These are phyloP conservation scores for Lepiota venenata DNA, from an alignment of 768 basidiomycete species.

Conservation along the genomic window DNA sequence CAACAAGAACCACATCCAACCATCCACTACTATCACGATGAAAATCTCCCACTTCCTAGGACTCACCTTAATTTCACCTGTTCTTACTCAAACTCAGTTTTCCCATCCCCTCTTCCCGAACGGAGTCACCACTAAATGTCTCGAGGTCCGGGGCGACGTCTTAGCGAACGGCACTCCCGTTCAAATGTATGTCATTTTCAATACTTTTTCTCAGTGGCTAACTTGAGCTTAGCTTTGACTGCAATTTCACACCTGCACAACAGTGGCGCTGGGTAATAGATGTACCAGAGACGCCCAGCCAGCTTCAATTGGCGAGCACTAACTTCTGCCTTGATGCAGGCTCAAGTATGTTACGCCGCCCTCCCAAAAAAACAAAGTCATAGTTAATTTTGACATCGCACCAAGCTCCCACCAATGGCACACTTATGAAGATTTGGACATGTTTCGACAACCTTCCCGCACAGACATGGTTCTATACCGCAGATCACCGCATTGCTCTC, in stretches of 20 bases:
- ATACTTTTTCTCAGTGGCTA: neutral
- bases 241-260: conserved; percentile 24
- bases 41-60: neutral
- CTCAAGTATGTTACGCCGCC: conserved; percentile 12
- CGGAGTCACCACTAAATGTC: conserved; percentile 18
- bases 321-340: conserved; percentile 27
- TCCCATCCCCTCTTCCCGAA: conserved; percentile 20
- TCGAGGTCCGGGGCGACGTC: conserved; percentile 20
- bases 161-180: conserved; percentile 21
- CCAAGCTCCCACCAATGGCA: conserved; percentile 13
- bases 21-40: neutral
- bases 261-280: conserved; percentile 20
- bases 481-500: conserved; percentile 11
- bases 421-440: conserved; percentile 19
- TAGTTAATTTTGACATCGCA: neutral
- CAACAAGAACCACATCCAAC: no score
- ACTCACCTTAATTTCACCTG: neutral
- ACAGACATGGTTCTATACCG: conserved; percentile 16
- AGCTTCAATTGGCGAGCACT: conserved; percentile 19
- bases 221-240: conserved; percentile 20
- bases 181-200: conserved; percentile 17
- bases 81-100: neutral
- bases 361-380: neutral
- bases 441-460: conserved; percentile 19
- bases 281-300: conserved; percentile 8